These are phyloP conservation scores for Beauveria sp. DNA, from an alignment of 2,329 filamentous ascomycete species.

Conservation along the genomic window DNA sequence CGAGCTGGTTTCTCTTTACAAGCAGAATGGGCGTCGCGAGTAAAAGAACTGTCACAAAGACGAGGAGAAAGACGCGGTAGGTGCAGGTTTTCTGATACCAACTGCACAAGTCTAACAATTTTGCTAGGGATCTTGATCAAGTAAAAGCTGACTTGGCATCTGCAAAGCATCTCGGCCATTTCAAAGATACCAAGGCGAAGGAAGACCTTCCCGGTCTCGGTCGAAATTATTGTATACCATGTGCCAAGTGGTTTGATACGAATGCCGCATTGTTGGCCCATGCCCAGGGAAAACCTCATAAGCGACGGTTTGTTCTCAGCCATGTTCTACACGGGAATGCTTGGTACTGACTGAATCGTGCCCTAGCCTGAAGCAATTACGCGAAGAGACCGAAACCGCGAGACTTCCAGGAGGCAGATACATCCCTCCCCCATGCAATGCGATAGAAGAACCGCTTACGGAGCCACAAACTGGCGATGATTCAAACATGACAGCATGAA, in stretches of 20 bases:
- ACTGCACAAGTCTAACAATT: not conserved
- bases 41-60: constrained; percentile 64
- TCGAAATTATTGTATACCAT: constrained; percentile 81
- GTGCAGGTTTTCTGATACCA: constrained; percentile 8
- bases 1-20: not conserved
- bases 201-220: constrained; percentile 88
- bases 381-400: constrained; percentile 42
- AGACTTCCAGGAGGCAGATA: constrained; percentile 7
- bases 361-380: constrained; percentile 67
- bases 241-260: constrained; percentile 92
- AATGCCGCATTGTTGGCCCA: constrained; percentile 70
- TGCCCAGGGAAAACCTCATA: constrained; percentile 84
- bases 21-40: constrained; percentile 59
- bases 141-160: constrained; percentile 75
- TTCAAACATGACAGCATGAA: constrained; percentile 27
- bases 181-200: constrained; percentile 67
- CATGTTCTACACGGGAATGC: not conserved
- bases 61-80: constrained; percentile 62
- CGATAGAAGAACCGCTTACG: not conserved
- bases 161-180: constrained; percentile 71
- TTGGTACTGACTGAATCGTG: constrained; percentile 14
- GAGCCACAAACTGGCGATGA: constrained; percentile 61
- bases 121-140: constrained; percentile 80
- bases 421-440: not conserved
- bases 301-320: constrained; percentile 53